Evolutionary conservation across 345 rosid genomes (phyloP).

Genomic region (Geranium rotundifolium): DNA sequence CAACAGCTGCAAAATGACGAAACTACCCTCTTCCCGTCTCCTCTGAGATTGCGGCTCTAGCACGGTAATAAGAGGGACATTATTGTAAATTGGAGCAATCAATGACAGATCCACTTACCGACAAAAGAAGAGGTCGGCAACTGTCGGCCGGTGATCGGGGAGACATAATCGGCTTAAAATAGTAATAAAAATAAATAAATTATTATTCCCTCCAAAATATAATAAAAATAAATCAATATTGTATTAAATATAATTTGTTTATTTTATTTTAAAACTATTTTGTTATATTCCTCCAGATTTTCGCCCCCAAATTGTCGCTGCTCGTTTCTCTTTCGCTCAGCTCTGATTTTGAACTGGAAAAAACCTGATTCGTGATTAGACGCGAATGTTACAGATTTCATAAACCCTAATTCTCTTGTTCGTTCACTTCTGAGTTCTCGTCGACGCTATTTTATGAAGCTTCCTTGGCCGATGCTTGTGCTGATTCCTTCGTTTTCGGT

Average conservation of each 20-base stretch:
- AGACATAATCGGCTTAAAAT: constrained; percentile 21
- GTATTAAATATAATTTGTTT: no score
- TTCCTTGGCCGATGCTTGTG: constrained; percentile 30
- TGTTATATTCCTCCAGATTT: not conserved
- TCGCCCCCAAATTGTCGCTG: not conserved
- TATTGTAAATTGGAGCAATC: constrained; percentile 15
- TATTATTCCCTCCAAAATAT: not conserved
- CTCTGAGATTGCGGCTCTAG: not conserved
- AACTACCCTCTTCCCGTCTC: constrained; percentile 8
- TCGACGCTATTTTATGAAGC: constrained; percentile 41
- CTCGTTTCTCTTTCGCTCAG: not conserved
- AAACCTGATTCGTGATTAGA: constrained; percentile 6
- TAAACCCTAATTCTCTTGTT: constrained; percentile 13
- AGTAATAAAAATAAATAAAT: not conserved
- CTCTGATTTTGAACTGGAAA: not conserved
- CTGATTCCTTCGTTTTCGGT: not conserved
- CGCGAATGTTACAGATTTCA: constrained; percentile 9
- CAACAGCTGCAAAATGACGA: constrained; percentile 17
- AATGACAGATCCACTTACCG: constrained; percentile 28
- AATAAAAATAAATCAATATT: no score
- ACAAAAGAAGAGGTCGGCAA: constrained; percentile 55
- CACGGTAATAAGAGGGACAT: constrained; percentile 15
- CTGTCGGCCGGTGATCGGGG: constrained; percentile 49
- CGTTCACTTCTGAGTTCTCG: constrained; percentile 4
- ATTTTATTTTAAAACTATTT: not conserved